These are phyloP conservation scores for Pichia gijzeniarum DNA, from an alignment of 805 yeast genomes.

Conservation along the genomic window DNA sequence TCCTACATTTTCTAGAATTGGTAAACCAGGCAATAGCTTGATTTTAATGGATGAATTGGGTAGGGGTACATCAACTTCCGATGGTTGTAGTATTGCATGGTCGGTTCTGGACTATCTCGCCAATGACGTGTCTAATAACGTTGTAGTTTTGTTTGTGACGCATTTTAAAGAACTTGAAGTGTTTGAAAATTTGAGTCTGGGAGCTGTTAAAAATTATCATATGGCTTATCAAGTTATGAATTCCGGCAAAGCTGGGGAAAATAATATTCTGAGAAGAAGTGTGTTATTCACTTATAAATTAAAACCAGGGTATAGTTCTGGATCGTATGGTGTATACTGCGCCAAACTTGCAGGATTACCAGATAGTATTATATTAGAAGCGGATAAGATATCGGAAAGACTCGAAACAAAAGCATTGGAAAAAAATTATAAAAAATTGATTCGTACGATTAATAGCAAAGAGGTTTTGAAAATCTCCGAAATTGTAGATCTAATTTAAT, in stretches of 20 bases:
- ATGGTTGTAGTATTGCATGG: constrained; percentile 79
- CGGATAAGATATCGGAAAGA: constrained; percentile 32
- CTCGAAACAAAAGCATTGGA: constrained; percentile 13
- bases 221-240: constrained; percentile 47
- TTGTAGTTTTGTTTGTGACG: constrained; percentile 72
- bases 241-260: neutral
- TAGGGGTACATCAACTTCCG: constrained; percentile 60
- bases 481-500: constrained; percentile 18
- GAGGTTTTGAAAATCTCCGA: constrained; percentile 15
- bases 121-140: constrained; percentile 30
- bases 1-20: constrained; percentile 16
- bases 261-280: constrained; percentile 26
- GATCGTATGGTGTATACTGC: constrained; percentile 81
- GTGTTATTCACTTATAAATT: constrained; percentile 50
- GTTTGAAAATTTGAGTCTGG: constrained; percentile 35
- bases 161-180: constrained; percentile 68
- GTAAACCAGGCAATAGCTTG: constrained; percentile 37
- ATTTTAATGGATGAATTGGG: constrained; percentile 74
- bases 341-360: constrained; percentile 70
- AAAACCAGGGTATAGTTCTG: constrained; percentile 43
- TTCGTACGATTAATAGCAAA: neutral
- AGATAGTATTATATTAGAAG: constrained; percentile 37
- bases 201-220: constrained; percentile 51
- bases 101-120: constrained; percentile 58
- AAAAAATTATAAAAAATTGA: neutral